Evolutionary conservation across 495 filamentous ascomycete genomes (phyloP).

Genomic region (Letharia columbiana): DNA sequence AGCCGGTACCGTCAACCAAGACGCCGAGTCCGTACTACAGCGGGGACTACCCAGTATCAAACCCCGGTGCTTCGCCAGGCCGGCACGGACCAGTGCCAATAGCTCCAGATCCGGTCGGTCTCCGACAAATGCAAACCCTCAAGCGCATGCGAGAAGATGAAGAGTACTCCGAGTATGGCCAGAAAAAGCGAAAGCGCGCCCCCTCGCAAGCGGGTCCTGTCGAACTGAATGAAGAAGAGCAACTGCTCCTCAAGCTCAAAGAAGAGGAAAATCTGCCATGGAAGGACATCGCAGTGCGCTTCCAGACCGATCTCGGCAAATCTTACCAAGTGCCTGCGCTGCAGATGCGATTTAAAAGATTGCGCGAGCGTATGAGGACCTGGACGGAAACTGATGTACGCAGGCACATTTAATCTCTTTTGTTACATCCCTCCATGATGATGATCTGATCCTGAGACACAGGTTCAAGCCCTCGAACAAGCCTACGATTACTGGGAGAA

Average conservation of each 20-base stretch:
- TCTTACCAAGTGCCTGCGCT: constrained; percentile 59
- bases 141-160: constrained; percentile 28
- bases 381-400: constrained; percentile 64
- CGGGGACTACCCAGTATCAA: constrained; percentile 19
- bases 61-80: constrained; percentile 20
- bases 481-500: constrained; percentile 43
- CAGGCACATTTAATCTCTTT: constrained; percentile 22
- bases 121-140: constrained; percentile 28
- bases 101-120: constrained; percentile 27
- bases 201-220: constrained; percentile 26
- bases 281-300: constrained; percentile 59
- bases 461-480: constrained; percentile 41
- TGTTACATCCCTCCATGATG: constrained; percentile 21
- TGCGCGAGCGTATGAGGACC: constrained; percentile 53
- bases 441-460: constrained; percentile 25
- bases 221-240: constrained; percentile 53
- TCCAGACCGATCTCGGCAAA: constrained; percentile 53
- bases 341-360: constrained; percentile 63
- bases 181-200: constrained; percentile 26
- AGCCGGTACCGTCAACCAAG: constrained; percentile 17
- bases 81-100: constrained; percentile 24
- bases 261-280: constrained; percentile 60
- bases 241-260: constrained; percentile 55
- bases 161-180: constrained; percentile 25
- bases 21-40: constrained; percentile 21